phyloP scores from a whole-genome alignment of 1,284 basidiomycete genomes.

The Ceratobasidium sp. region DNA sequence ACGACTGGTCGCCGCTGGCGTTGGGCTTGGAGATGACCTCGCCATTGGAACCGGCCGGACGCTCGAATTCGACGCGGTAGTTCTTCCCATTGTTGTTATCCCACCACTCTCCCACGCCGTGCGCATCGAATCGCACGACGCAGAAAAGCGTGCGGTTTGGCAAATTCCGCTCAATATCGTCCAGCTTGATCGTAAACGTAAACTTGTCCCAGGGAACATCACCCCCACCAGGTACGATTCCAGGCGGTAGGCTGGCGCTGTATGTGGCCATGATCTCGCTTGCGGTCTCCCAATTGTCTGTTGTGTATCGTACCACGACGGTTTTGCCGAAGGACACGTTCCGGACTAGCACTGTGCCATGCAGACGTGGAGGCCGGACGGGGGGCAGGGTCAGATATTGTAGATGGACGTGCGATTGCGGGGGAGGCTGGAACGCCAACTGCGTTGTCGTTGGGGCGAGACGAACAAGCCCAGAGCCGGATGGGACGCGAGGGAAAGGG shows the following conservation, averaged over 20 bases:
- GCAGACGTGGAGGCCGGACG: slow-evolving; percentile 61
- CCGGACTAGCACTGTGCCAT: slow-evolving; percentile 62
- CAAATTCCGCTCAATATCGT: slow-evolving; percentile 79
- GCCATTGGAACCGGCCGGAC: slow-evolving; percentile 12
- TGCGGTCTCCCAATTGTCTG: slow-evolving; percentile 68
- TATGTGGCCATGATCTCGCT: slow-evolving; percentile 63
- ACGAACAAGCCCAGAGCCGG: slow-evolving; percentile 16
- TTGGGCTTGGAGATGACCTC: neutral
- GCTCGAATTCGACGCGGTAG: slow-evolving; percentile 60
- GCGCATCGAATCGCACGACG: slow-evolving; percentile 70
- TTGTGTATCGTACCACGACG: slow-evolving; percentile 65
- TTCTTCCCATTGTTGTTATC: slow-evolving; percentile 62
- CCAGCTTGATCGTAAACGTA: slow-evolving; percentile 72
- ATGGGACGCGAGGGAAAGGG: slow-evolving; percentile 49
- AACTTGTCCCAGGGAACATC: slow-evolving; percentile 61
- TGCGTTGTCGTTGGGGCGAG: slow-evolving; percentile 39
- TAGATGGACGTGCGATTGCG: slow-evolving; percentile 29
- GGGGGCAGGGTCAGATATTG: slow-evolving; percentile 61
- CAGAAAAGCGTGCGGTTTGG: slow-evolving; percentile 74
- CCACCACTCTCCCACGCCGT: slow-evolving; percentile 61
- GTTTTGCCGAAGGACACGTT: slow-evolving; percentile 67
- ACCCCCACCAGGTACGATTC: slow-evolving; percentile 37
- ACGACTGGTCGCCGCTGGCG: slow-evolving; percentile 30
- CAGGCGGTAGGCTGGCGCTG: slow-evolving; percentile 56
- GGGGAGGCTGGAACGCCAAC: slow-evolving; percentile 38